Conservation (phyloP, 805 yeast species). For the Metschnikowia kofuensis region DNA sequence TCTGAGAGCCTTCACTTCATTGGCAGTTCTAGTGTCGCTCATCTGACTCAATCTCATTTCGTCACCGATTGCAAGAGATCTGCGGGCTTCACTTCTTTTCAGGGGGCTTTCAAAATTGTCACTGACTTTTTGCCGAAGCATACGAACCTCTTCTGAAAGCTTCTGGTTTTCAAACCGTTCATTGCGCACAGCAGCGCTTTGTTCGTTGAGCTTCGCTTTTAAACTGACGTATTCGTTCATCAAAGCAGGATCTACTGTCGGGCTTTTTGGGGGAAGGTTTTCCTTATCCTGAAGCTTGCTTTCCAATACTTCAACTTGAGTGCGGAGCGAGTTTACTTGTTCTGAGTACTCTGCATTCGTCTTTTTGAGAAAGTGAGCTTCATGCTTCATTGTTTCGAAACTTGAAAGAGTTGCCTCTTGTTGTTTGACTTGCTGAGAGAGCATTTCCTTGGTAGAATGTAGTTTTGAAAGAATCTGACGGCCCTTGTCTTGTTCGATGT, state of each 20-base stretch:
- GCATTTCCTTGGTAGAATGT: slow-evolving; percentile 3
- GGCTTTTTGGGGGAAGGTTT: slow-evolving; percentile 29
- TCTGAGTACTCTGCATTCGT: slow-evolving; percentile 28
- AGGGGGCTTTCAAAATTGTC: slow-evolving; percentile 18
- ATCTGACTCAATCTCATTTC: slow-evolving; percentile 18
- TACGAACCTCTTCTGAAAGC: slow-evolving; percentile 53
- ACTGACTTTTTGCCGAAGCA: slow-evolving; percentile 47
- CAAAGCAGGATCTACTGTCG: slow-evolving; percentile 25
- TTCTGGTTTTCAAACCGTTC: slow-evolving; percentile 45
- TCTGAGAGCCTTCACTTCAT: slow-evolving; percentile 50
- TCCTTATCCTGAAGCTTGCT: slow-evolving; percentile 30
- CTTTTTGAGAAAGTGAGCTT: slow-evolving; percentile 19
- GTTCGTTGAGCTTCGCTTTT: slow-evolving; percentile 52
- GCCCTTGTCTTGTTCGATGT: slow-evolving; percentile 1
- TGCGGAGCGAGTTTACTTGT: slow-evolving; percentile 25
- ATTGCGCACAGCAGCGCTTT: slow-evolving; percentile 44
- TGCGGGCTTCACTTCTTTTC: slow-evolving; percentile 21
- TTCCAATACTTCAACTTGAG: slow-evolving; percentile 23
- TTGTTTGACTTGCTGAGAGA: slow-evolving; percentile 5
- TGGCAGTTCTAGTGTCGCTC: slow-evolving; percentile 13
- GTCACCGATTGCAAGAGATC: slow-evolving; percentile 36
- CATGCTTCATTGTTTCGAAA: slow-evolving; percentile 22
- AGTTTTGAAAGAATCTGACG: slow-evolving; percentile 2
- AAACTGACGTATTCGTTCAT: slow-evolving; percentile 46
- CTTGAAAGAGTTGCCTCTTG: slow-evolving; percentile 6